Evolutionary conservation across 495 filamentous ascomycete genomes (phyloP).

Genomic region (Choiromyces venosus): DNA sequence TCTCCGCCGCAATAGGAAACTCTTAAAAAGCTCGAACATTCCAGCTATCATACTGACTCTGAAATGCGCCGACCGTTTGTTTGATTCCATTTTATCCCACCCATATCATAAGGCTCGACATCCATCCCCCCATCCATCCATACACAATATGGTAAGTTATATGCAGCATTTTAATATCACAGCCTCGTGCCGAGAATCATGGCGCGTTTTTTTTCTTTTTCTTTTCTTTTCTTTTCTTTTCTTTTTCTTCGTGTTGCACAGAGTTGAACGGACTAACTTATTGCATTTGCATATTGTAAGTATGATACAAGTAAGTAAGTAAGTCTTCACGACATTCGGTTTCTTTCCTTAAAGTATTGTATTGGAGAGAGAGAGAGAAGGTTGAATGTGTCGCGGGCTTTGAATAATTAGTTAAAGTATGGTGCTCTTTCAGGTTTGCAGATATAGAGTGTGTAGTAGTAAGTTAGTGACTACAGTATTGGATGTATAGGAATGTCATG

Average conservation of each 20-base stretch:
- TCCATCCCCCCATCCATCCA: not conserved
- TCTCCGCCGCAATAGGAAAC: not conserved
- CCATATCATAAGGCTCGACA: not conserved
- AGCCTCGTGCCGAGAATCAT: not conserved
- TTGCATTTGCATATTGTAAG: not conserved
- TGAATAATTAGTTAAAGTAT: not conserved
- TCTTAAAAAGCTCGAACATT: not conserved
- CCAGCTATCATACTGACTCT: too few species aligned
- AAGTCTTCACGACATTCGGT: not conserved
- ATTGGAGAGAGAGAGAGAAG: too few species aligned
- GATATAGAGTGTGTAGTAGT: not conserved
- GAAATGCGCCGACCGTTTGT: too few species aligned
- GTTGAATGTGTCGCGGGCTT: not conserved
- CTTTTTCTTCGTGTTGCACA: not conserved
- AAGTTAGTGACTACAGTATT: too few species aligned
- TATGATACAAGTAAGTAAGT: too few species aligned
- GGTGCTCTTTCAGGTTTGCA: not conserved
- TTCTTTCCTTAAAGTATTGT: too few species aligned
- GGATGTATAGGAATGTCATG: not conserved
- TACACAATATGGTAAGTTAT: too few species aligned
- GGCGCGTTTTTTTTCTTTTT: not conserved
- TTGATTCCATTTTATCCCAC: not conserved
- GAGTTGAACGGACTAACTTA: not conserved
- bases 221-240: not conserved
- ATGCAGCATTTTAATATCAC: not conserved